Evolutionary conservation across 768 basidiomycete species (phyloP), one percentile per base, ranked within the genome.

Genomic region (Trametes gibbosa): DNA sequence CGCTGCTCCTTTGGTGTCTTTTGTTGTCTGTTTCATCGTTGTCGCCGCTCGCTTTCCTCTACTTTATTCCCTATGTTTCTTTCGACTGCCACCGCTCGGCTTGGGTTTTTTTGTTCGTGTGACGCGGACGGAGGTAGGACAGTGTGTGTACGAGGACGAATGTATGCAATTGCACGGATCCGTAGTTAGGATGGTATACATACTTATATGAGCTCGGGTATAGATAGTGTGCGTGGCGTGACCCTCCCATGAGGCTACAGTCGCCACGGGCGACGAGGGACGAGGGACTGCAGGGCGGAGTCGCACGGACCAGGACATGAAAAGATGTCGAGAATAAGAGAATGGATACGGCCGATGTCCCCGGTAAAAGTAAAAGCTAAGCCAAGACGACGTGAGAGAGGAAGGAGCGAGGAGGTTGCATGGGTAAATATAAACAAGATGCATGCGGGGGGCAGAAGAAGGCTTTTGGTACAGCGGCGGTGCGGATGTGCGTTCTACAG

Each of bases 381-480:
- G n/a, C n/a, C n/a, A n/a, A n/a, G n/a, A n/a, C n/a, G n/a, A n/a
- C n/a, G 52, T 6, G 52, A 29, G 19, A 25, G 9, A 42, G 27
- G 24, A 40, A 42, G 52, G 45, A 10, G 29, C 29, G 29, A 48
- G 47, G 23, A 37, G 51, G 41, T 23, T 52, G 35, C 47, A 50
- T 50, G 48, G 35, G 42, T 13, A 21, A 40, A 52, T 56, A 57
- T 57, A 61, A 56, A 59, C 45, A 65, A 58, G 52, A 52, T 58
- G 53, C 57, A 56, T 56, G 42, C 40, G 25, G 54, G 56, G 51
- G 63, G 59, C 57, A 60, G 59, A 59, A 53, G 58, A 49, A 41
- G 42, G 50, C 66, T 62, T 60, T 66, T 67, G 53, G 66, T 66
- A 57, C 69, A 69, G 47, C 61, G 68, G 65, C 53, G 65, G 63